These are phyloP conservation scores for Aureobasidium sp. DNA, from an alignment of 2,329 filamentous ascomycete genomes.

Conservation along the genomic window DNA sequence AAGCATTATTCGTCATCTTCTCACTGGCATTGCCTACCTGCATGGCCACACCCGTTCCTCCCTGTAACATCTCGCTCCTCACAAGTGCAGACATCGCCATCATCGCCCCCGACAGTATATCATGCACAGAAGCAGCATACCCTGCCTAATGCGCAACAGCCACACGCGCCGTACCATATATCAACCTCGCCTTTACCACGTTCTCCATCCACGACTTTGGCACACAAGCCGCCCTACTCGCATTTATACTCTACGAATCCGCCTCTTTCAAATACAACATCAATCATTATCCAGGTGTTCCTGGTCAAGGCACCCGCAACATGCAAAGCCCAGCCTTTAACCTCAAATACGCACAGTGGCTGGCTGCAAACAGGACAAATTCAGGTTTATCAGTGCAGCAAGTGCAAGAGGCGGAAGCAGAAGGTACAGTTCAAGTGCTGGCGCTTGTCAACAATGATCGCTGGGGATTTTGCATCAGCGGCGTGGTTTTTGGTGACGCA, in stretches of 20 bases:
- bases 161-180: conserved; percentile 48
- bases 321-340: conserved; percentile 55
- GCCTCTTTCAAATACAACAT: conserved; percentile 62
- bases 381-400: conserved; percentile 21
- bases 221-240: conserved; percentile 61
- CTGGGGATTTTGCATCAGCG: conserved; percentile 51
- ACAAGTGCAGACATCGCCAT: conserved; percentile 37
- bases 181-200: conserved; percentile 48
- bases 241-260: conserved; percentile 65
- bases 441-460: conserved; percentile 43
- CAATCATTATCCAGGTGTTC: conserved; percentile 53
- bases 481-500: conserved; percentile 54
- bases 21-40: background rate
- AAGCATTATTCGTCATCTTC: conserved; percentile 3
- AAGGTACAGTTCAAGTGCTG: conserved; percentile 39
- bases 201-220: conserved; percentile 49
- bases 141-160: conserved; percentile 58
- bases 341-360: conserved; percentile 44
- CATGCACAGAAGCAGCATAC: conserved; percentile 42
- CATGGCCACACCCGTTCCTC: background rate
- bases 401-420: conserved; percentile 26
- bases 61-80: conserved; percentile 14
- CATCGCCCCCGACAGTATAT: conserved; percentile 50
- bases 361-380: conserved; percentile 29
- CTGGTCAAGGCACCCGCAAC: conserved; percentile 64